Base-by-base conservation (phyloP, 176 grass and related monocot species). In the Avena atlantica region DNA sequence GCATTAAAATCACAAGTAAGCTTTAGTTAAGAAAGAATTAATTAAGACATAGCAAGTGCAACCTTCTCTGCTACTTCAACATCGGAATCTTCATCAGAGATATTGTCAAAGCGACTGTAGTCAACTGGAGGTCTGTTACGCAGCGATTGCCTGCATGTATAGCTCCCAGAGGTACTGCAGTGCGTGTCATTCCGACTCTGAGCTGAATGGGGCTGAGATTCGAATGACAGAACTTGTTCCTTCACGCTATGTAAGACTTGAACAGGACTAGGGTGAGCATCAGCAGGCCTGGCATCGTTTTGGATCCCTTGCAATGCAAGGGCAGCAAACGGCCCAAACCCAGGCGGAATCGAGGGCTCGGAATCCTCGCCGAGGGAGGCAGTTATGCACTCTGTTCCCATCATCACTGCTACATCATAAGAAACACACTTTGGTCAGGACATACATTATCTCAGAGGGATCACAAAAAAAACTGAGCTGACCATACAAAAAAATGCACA, bases 321-420 rank as follows among this genome's bases (percentile, higher is more conserved):
- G 4, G 91, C 73, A 79, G 86, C 64, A 71, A 93, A 84, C 12
- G 91, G 89, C 25, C 91, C 91, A 87, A 98, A 98, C 76, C 95
- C 94, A 79, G 94, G 92, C 31, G 92, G 94, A 76, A 97, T 81
- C 12, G 90, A 89, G 34, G 92, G 92, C 65, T 92, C 93, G 25
- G 86, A 52, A 25, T 95, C 88, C 20, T 91, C 86, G 14, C 75
- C 64, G 63, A 91, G 81, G 8, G 83, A 79, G 78, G 87, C 29
- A 5, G 81, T 78, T 74, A 93, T 70, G 62, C 91, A 90, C 81
- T 95, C 88, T 44, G 87, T 93, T 65, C 87, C 91, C 89, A 91
- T 95, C 89, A 91, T 89, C 79, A 51, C 69, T 42, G 40, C 40
- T 92, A 61, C 83, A 88, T 40, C 58, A 74, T 21, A 70, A 49